Evolutionary conservation across 805 yeast species (phyloP), one percentile per base, ranked within the genome.

Genomic region (Yamadazyma paraphyllophila): DNA sequence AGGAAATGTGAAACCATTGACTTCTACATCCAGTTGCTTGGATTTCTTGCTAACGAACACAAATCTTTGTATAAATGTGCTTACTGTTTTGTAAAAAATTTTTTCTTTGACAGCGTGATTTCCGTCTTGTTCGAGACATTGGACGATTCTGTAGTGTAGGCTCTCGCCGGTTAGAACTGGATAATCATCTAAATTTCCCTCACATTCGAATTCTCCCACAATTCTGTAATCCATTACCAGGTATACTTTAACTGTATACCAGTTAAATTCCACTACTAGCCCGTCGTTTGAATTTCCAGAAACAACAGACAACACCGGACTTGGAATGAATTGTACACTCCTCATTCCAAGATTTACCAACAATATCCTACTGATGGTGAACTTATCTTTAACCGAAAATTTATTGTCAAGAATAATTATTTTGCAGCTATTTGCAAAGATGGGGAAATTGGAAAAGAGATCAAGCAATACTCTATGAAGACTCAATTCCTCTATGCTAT

Each of bases 261-360:
- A 67, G 7, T 60, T 61, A 25, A 64, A 42, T 46, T 66, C 61
- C 9, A 67, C 30, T 7, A 66, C 65, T 9, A 67, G 39, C 1
- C 67, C 69, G 34, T 59, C 42, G 13, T 47, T n/a, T 9, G 44
- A 27, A 41, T 56, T 56, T 9, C 58, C 46, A 1, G 63, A 58
- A 2, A 66, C 41, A 7, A 61, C 53, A 0, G 57, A 27, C 36
- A 63, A 38, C 1, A 58, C 43, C 2, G 62, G 41, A 11, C 49
- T 57, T 0, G 61, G 58, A 2, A 53, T 31, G 41, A 59, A 53
- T n/a, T 57, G 49, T 1, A 64, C 56, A 2, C 65, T 56, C 39
- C 53, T 62, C 12, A 60, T 51, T 33, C 58, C 54, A 7, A 65
- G 46, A 7, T 49, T 54, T n/a, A 46, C 45, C 14, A 65, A 48